Evolutionary conservation across 495 filamentous ascomycete species (phyloP), one percentile per base, ranked within the genome.

Genomic region (Halenospora varia): DNA sequence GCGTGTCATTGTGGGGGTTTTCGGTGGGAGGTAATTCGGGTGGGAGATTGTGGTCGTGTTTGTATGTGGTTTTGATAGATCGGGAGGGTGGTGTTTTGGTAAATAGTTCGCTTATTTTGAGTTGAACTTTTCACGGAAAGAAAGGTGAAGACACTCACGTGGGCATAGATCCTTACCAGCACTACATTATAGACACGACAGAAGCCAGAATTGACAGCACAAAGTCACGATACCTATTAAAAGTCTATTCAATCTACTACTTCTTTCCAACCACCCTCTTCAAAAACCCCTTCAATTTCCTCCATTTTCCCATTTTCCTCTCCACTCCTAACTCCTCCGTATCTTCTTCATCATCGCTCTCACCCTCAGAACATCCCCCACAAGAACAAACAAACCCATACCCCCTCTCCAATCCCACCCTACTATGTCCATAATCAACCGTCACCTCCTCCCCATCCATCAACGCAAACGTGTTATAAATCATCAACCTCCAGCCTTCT

Each of bases 331-430:
- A n/a, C n/a, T n/a, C 48, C 48, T 51, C 23, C 48, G 13, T 29
- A 13, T 51, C 48, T 25, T 51, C 15, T 20, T 51, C 24, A 19
- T 18, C 48, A 19, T 55, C 51, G 17, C 15, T 25, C 4, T 20
- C 60, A 25, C 20, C 24, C n/a, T 50, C 62, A 6, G 45, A 53
- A 35, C 62, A 65, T 15, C 56, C 47, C 0, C 56, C 52, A 47
- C 62, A 62, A 24, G 13, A 15, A 45, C 62, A 62, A 17, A 59
- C 59, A 59, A 62, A 62, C 6, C 62, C 62, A 57, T 62, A 65
- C 17, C 48, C 49, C 51, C 25, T 53, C 45, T 56, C 46, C 52
- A 65, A 25, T 20, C 26, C 24, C 11, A 17, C 22, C 42, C 49
- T 57, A 24, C 44, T 48, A 23, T 65, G 59, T 10, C 62, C 62